Conservation (phyloP, 768 basidiomycete species). For the Russula vinacea region DNA sequence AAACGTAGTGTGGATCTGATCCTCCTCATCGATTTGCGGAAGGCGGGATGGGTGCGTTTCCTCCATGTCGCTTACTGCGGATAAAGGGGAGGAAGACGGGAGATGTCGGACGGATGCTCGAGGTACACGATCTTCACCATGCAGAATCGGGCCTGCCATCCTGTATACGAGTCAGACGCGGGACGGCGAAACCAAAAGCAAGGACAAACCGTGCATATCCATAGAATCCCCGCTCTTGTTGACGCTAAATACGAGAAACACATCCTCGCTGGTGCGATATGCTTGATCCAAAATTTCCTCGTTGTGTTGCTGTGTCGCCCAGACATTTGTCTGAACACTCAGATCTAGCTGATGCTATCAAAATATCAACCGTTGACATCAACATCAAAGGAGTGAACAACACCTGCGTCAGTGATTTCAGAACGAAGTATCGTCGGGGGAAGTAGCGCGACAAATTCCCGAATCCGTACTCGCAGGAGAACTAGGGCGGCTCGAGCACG, state of each 20-base stretch:
- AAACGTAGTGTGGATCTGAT: conserved; percentile 28
- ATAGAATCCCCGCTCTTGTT: conserved; percentile 95
- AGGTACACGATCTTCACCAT: conserved; percentile 48
- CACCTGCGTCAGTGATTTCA: conserved; percentile 83
- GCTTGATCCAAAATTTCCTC: conserved; percentile 90
- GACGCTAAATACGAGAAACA: conserved; percentile 86
- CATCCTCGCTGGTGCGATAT: conserved; percentile 84
- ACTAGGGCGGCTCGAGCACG: conserved; percentile 55
- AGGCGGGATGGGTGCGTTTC: conserved; percentile 10
- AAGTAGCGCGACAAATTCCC: conserved; percentile 73
- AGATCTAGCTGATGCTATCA: conserved; percentile 70
- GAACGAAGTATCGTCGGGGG: conserved; percentile 87
- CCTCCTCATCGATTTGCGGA: background rate
- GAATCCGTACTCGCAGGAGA: conserved; percentile 83
- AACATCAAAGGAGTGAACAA: background rate
- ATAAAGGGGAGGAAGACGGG: background rate
- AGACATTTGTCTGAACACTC: conserved; percentile 72
- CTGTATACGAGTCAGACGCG: conserved; percentile 38
- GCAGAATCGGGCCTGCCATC: conserved; percentile 66
- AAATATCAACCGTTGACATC: background rate
- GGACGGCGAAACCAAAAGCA: background rate
- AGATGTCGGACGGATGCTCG: conserved; percentile 46
- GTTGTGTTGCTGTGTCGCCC: conserved; percentile 94
- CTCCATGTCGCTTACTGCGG: background rate
- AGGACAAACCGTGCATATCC: conserved; percentile 75